Evolutionary conservation across 164 flowering plant genomes (phyloP), one percentile per base, ranked within the genome.

Genomic region (Aristolochia fimbriata): DNA sequence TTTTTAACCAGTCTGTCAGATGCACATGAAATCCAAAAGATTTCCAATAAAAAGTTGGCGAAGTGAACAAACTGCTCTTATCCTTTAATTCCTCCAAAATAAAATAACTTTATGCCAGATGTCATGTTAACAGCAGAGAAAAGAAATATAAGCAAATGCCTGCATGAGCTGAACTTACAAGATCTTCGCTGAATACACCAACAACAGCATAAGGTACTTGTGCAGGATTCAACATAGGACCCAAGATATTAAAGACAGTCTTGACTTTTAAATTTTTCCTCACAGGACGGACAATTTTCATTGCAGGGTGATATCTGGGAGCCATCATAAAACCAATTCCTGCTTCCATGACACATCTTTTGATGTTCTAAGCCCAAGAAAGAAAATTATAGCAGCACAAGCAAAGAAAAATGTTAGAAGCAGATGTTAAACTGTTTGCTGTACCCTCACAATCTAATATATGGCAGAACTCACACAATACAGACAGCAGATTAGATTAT

Each of bases 251-350:
- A 75, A 93, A 88, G 2, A 90, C 89, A 14, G 99, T 93, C 71
- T 80, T 93, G 51, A 93, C 82, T 88, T 83, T 85, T 4, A 94
- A 84, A 74, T 79, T 80, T 65, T 86, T 85, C 71, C 99, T 79
- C 54, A 91, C 81, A 55, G 96, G 93, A 37, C 90, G 78, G 55
- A 91, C 95, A 64, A 86, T 73, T 77, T 86, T 78, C 99, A 94
- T 91, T 49, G 96, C 91, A 15, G 97, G 99, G 72, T 93, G 99
- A 61, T 86, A 93, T 16, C 33, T 74, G 54, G 99, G 91, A 58
- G 96, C 55, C 97, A 94, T 91, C 95, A 91, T 88, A 57, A 91
- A 94, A 46, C 95, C 99, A 68, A 93, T 88, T 37, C 97, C 96
- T 41, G 70, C 89, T 76, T 85, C 83, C 61, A 78, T 64, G 37